Evolutionary conservation across 768 basidiomycete genomes (phyloP).

Genomic region (Tricholoma furcatifolium): DNA sequence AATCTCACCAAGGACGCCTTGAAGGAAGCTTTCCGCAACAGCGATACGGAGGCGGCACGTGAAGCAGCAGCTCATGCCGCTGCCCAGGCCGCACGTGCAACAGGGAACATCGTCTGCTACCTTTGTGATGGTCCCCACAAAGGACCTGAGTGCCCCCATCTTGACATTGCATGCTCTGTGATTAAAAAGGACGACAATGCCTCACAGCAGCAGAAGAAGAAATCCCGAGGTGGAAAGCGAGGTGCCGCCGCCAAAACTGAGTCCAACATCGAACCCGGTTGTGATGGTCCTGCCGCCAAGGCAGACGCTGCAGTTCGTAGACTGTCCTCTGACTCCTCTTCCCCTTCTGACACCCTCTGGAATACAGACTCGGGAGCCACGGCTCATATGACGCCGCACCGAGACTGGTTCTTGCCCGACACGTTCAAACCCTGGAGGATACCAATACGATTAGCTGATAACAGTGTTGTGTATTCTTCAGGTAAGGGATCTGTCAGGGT

Average conservation of each 20-base stretch:
- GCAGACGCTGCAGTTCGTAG: constrained; percentile 5
- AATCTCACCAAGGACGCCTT: constrained; percentile 3
- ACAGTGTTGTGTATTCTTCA: background rate
- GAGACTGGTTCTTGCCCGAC: constrained; percentile 1
- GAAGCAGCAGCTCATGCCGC: constrained; percentile 2
- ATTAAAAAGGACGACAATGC: background rate
- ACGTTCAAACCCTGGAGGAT: too few species aligned
- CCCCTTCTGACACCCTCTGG: too few species aligned
- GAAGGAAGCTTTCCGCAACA: constrained; percentile 1
- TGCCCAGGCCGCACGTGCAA: too few species aligned
- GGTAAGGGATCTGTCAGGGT: background rate
- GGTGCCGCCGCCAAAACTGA: background rate
- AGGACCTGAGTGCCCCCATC: background rate
- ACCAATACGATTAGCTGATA: constrained; percentile 1
- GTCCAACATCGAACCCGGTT: constrained; percentile 2
- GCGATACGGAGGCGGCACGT: background rate
- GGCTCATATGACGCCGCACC: too few species aligned
- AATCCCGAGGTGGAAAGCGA: background rate
- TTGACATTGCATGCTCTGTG: background rate
- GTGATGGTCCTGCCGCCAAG: constrained; percentile 6
- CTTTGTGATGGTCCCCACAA: background rate
- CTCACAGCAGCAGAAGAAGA: constrained; percentile 1
- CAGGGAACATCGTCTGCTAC: constrained; percentile 2
- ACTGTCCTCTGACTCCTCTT: background rate
- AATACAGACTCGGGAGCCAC: too few species aligned